Conservation (phyloP, 1,139 yeast genomes). For the Geotrichum candidum region DNA sequence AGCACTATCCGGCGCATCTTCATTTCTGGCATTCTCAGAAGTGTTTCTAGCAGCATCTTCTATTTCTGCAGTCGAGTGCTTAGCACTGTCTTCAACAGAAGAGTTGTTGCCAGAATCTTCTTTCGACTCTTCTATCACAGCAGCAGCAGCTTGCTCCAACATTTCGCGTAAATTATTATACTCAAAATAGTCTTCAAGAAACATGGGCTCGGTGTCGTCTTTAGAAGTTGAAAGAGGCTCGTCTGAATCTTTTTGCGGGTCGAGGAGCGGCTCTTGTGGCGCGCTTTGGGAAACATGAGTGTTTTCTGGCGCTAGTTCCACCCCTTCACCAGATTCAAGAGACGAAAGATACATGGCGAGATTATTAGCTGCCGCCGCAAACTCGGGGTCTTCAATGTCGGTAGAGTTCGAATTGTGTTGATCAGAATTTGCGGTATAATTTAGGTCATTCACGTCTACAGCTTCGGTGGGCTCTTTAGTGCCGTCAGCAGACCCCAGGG, state of each 20-base stretch:
- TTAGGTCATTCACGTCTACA: not conserved
- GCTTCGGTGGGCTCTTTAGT: not conserved
- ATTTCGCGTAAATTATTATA: slow-evolving; percentile 8
- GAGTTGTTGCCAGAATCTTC: slow-evolving; percentile 24
- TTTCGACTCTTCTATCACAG: not conserved
- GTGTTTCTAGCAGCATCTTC: not conserved
- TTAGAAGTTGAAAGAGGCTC: not conserved
- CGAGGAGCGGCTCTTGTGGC: not conserved
- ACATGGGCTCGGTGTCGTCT: not conserved
- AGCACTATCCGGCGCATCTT: not conserved
- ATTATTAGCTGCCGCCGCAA: slow-evolving; percentile 11
- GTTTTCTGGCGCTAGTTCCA: not conserved
- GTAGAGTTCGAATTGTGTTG: not conserved
- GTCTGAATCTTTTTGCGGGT: not conserved
- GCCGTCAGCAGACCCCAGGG: not conserved
- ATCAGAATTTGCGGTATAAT: not conserved
- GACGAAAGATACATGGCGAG: slow-evolving; percentile 11
- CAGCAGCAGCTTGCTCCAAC: slow-evolving; percentile 13
- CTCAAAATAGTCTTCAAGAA: not conserved
- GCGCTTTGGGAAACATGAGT: not conserved
- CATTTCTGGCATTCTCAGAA: not conserved
- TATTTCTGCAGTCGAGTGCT: not conserved
- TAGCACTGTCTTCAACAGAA: not conserved
- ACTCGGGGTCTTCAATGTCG: slow-evolving; percentile 3
- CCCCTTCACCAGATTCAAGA: not conserved